These are phyloP conservation scores for Kluyveromyces sp. DNA, from an alignment of 1,139 yeast species.

Conservation along the genomic window DNA sequence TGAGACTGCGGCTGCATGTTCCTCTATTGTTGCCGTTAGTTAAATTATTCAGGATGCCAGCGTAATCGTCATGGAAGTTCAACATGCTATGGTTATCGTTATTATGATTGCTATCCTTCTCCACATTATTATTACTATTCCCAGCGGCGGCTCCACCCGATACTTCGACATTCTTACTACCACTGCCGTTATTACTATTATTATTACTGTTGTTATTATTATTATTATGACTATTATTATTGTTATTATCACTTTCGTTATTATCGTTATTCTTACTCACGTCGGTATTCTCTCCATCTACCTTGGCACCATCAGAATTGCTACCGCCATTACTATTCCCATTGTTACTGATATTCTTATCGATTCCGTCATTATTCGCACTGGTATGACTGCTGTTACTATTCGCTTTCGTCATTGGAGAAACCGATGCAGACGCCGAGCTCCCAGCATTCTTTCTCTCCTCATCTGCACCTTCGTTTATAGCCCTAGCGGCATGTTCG, in stretches of 20 bases:
- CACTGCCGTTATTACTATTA: too few species aligned
- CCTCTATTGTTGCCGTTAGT: conserved; percentile 9
- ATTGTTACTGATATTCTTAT: background rate
- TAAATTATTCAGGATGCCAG: conserved; percentile 16
- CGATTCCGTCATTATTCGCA: background rate
- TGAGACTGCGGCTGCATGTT: background rate
- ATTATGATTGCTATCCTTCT: background rate
- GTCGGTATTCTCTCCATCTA: too few species aligned
- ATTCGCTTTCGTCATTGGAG: background rate
- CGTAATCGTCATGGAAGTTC: conserved; percentile 21
- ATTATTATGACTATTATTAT: too few species aligned
- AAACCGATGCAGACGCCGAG: background rate
- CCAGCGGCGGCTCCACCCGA: too few species aligned
- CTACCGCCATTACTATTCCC: conserved; percentile 1
- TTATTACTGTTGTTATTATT: too few species aligned
- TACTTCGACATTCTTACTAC: too few species aligned
- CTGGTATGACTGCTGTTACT: background rate
- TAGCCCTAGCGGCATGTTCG: background rate
- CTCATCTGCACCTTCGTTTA: background rate
- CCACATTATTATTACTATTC: background rate
- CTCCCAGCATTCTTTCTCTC: background rate
- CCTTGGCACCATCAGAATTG: background rate
- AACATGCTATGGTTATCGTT: conserved; percentile 13
- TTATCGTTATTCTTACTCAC: too few species aligned
- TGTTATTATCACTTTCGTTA: too few species aligned